Percentiles rank a stretch among this genome's conserved stretches.
phyloP scores from a whole-genome alignment of 805 yeast species.

The Wickerhamiella occidentalis region DNA sequence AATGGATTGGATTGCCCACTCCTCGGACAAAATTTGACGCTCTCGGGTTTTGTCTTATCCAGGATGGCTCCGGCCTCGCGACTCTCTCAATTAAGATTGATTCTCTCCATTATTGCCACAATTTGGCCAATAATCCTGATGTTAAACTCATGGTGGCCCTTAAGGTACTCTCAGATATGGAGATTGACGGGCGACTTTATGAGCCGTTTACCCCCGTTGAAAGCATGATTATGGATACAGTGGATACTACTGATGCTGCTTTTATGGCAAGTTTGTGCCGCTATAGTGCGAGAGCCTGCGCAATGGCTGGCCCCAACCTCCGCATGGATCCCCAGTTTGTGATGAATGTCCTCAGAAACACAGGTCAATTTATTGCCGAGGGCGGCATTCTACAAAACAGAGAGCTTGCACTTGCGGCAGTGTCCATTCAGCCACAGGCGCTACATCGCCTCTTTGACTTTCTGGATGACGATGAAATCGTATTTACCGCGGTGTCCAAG shows the following conservation, averaged over 20 bases:
- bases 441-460: background rate
- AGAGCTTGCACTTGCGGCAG: background rate
- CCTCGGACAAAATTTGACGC: background rate
- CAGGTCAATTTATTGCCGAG: background rate
- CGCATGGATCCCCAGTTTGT: conserved; percentile 5
- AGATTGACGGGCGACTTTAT: background rate
- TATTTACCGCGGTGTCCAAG: background rate
- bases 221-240: background rate
- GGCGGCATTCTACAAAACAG: background rate
- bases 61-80: background rate
- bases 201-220: background rate
- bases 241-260: background rate
- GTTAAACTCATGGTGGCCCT: background rate
- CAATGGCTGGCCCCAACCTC: background rate
- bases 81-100: background rate
- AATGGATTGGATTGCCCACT: background rate
- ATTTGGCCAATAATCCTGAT: background rate
- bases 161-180: background rate
- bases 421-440: background rate
- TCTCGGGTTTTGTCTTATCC: background rate
- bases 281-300: background rate
- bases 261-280: background rate
- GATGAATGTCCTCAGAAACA: background rate
- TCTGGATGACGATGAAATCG: background rate
- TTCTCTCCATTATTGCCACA: background rate